Evolutionary conservation across 805 yeast genomes (phyloP).

Genomic region (Wickerhamomyces hampshirensis): DNA sequence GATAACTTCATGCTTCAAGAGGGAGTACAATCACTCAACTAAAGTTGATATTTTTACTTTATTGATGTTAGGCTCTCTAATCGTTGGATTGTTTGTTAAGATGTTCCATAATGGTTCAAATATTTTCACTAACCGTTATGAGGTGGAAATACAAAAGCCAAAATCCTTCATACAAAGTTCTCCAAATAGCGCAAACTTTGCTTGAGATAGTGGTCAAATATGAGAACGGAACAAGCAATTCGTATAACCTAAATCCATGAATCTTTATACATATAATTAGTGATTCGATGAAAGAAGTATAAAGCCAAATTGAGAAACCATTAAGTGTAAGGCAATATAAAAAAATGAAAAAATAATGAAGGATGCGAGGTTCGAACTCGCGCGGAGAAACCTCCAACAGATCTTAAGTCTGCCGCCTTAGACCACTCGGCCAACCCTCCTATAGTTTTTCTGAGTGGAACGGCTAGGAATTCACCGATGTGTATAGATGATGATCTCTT

Average conservation of each 20-base stretch:
- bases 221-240: too few relatives aligned
- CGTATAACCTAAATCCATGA: too few relatives aligned
- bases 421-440: conserved; percentile 24
- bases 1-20: conserved; percentile 6
- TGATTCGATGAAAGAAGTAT: too few relatives aligned
- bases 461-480: too few relatives aligned
- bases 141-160: too few relatives aligned
- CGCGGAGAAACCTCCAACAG: conserved; percentile 20
- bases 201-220: too few relatives aligned
- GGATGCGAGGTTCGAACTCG: conserved; percentile 23
- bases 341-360: conserved; percentile 8
- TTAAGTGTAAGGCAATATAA: too few relatives aligned
- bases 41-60: conserved; percentile 7
- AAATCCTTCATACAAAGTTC: too few relatives aligned
- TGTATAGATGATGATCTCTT: too few relatives aligned
- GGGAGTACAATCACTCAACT: conserved; percentile 1
- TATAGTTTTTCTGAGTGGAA: not conserved
- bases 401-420: conserved; percentile 22
- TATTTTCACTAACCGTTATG: not conserved
- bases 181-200: too few relatives aligned
- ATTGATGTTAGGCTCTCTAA: conserved; percentile 8
- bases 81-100: conserved; percentile 5
- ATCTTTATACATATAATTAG: too few relatives aligned
- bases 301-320: too few relatives aligned
- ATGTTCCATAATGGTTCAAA: conserved; percentile 5